These are phyloP conservation scores for Stevia rebaudiana DNA, from an alignment of 140 eudicot genomes.

Conservation along the genomic window DNA sequence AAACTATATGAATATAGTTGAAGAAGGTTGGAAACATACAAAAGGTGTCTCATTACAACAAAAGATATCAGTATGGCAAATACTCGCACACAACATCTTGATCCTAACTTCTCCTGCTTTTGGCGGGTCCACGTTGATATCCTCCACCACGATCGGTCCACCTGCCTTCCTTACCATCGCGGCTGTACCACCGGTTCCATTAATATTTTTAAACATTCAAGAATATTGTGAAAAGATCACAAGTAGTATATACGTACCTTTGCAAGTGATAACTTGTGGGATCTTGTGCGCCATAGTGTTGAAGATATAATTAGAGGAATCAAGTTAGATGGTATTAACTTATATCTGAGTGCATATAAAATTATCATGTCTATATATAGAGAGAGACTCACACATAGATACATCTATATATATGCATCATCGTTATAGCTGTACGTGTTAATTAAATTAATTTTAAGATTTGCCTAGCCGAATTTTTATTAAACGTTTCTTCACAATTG, in stretches of 20 bases:
- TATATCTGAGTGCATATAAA: too few species aligned
- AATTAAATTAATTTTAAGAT: too few species aligned
- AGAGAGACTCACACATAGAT: too few species aligned
- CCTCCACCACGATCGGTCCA: slow-evolving; percentile 37
- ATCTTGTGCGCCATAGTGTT: neutral
- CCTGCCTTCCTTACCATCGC: slow-evolving; percentile 45
- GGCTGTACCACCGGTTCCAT: slow-evolving; percentile 10
- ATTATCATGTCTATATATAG: too few species aligned
- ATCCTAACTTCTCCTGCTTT: slow-evolving; percentile 41
- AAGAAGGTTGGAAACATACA: slow-evolving; percentile 18
- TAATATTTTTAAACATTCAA: neutral
- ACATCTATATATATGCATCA: too few species aligned
- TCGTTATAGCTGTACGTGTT: too few species aligned
- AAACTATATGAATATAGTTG: neutral
- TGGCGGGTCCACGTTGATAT: slow-evolving; percentile 45
- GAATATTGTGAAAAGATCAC: neutral
- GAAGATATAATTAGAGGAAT: too few species aligned
- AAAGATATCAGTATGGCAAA: slow-evolving; percentile 53
- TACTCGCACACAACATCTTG: slow-evolving; percentile 48
- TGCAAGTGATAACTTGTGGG: slow-evolving; percentile 17
- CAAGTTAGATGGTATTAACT: too few species aligned
- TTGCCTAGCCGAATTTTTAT: too few species aligned
- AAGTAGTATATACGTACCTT: slow-evolving; percentile 11
- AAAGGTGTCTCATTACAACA: slow-evolving; percentile 35
- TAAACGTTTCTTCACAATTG: too few species aligned